Percentiles rank a stretch among this genome's conserved stretches.
Conservation (phyloP, 1,284 basidiomycete species). For the Neolentinus lepideus region DNA sequence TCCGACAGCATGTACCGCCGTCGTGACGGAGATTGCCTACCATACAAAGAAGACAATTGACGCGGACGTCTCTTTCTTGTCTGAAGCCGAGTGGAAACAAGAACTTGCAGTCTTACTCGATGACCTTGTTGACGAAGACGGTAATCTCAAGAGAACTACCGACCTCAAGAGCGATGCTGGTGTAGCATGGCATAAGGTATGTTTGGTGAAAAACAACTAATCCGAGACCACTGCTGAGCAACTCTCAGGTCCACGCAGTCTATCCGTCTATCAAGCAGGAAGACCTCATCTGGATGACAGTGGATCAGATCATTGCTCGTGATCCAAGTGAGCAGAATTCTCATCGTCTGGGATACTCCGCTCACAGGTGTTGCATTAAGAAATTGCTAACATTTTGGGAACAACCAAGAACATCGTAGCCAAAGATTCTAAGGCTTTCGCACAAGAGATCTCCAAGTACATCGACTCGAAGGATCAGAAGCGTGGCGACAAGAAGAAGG, state of each 20-base stretch:
- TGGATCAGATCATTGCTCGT: slow-evolving; percentile 39
- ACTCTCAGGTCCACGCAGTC: slow-evolving; percentile 50
- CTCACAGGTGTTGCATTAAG: slow-evolving; percentile 15
- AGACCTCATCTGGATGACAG: slow-evolving; percentile 36
- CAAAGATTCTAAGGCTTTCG: slow-evolving; percentile 43
- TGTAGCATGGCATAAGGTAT: slow-evolving; percentile 47
- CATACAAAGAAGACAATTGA: slow-evolving; percentile 47
- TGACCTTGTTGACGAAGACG: slow-evolving; percentile 53
- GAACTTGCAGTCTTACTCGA: slow-evolving; percentile 46
- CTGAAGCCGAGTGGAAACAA: slow-evolving; percentile 46
- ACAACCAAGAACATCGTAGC: slow-evolving; percentile 43
- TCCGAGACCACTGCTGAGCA: neutral
- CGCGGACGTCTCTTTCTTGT: slow-evolving; percentile 51
- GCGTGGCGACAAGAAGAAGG: slow-evolving; percentile 33
- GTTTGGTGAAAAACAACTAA: neutral
- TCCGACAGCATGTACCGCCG: slow-evolving; percentile 52
- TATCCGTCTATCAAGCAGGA: slow-evolving; percentile 46
- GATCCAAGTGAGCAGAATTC: slow-evolving; percentile 39
- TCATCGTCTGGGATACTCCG: neutral
- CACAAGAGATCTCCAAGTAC: slow-evolving; percentile 50
- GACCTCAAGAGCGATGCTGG: slow-evolving; percentile 54
- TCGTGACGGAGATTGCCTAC: slow-evolving; percentile 55
- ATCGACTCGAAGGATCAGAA: slow-evolving; percentile 59
- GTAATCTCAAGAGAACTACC: slow-evolving; percentile 40
- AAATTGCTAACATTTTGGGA: slow-evolving; percentile 38